Evolutionary conservation across 2,329 filamentous ascomycete genomes (phyloP), one percentile per base, ranked within the genome.

Genomic region (Aureobasidium sp.): DNA sequence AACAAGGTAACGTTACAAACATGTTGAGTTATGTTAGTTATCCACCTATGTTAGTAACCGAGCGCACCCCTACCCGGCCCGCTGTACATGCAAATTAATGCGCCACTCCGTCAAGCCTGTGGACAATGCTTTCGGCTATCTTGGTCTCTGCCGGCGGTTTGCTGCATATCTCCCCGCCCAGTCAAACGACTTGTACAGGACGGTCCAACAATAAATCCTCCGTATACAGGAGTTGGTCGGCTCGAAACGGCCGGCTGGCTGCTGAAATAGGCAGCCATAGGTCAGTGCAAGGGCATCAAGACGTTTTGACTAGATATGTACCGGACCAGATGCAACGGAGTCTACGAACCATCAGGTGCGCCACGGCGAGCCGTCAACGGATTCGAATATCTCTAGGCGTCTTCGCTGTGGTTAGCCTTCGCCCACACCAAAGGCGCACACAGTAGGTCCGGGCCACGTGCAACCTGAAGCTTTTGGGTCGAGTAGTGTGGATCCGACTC

Each of bases 171-270:
- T 48, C 44, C 44, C 19, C 27, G 14, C 40, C 42, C 56, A 59
- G 29, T 45, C 56, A 59, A 37, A 59, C 56, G 22, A 39, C 27
- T n/a, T 37, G 42, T 49, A 59, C 42, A 59, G 44, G 49, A 39
- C 56, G 44, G 27, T 39, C 33, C 44, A 31, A 40, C 56, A 48
- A 48, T 29, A 59, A 47, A 9, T 29, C 6, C 22, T 29, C 27
- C 37, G 37, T 54, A 29, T 31, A 57, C 27, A 48, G 39, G 42
- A 58, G 40, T 29, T 2, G 17, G 15, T 27, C 9, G 24, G 24
- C 24, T 14, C 19, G 7, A 17, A 58, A 19, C 54, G 19, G 54
- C 29, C 31, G 31, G 53, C 52, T 54, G 15, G 52, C 37, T 35
- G 37, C 53, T 57, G 7, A 2, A 35, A 45, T 35, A 45, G 52